These are phyloP conservation scores for Sapria himalayana DNA, from an alignment of 345 rosid genomes.

Conservation along the genomic window DNA sequence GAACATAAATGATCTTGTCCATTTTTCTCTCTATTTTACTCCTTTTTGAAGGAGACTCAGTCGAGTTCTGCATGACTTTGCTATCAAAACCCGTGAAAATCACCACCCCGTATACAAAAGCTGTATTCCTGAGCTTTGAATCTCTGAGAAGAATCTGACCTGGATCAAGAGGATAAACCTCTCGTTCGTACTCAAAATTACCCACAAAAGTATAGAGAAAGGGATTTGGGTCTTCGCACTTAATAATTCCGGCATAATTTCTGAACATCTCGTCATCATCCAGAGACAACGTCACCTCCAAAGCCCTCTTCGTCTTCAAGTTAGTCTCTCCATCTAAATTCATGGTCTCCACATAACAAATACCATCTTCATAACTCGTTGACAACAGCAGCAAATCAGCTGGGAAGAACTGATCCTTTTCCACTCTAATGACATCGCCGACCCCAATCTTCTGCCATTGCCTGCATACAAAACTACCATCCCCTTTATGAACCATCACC, in stretches of 20 bases:
- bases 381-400: slow-evolving; percentile 82
- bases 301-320: slow-evolving; percentile 65
- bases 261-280: slow-evolving; percentile 49
- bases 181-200: slow-evolving; percentile 40
- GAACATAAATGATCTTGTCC: slow-evolving; percentile 81
- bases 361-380: slow-evolving; percentile 80
- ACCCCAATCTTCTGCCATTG: slow-evolving; percentile 58
- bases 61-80: slow-evolving; percentile 89
- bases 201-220: slow-evolving; percentile 79
- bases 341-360: slow-evolving; percentile 98
- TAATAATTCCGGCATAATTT: slow-evolving; percentile 35
- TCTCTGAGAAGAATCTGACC: slow-evolving; percentile 87
- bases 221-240: slow-evolving; percentile 92
- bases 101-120: slow-evolving; percentile 59
- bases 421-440: slow-evolving; percentile 72
- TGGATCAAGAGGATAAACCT: slow-evolving; percentile 56
- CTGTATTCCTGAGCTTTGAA: slow-evolving; percentile 84
- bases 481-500: slow-evolving; percentile 29
- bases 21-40: slow-evolving; percentile 67
- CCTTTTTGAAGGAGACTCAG: slow-evolving; percentile 75
- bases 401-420: slow-evolving; percentile 86
- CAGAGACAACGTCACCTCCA: slow-evolving; percentile 45
- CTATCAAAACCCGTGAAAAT: slow-evolving; percentile 81
- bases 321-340: slow-evolving; percentile 95
- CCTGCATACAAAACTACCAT: slow-evolving; percentile 36